Evolutionary conservation across 2,329 filamentous ascomycete species (phyloP).

Genomic region (Hypoxylon sp.): DNA sequence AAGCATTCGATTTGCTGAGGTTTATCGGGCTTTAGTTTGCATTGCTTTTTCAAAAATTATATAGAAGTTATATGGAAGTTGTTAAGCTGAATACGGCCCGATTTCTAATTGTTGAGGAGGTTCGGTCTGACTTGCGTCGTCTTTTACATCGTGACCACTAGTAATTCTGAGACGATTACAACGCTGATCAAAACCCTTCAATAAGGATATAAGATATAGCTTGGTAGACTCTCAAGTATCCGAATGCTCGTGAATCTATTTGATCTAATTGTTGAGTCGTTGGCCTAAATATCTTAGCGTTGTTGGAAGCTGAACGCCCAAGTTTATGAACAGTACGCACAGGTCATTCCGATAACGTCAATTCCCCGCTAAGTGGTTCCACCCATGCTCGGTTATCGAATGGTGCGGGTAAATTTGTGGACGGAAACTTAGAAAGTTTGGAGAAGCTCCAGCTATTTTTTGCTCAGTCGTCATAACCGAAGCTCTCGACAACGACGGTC

Average conservation of each 20-base stretch:
- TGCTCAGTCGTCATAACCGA: slow-evolving; percentile 35
- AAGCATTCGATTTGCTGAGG: slow-evolving; percentile 23
- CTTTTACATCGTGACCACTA: not conserved
- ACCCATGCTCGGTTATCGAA: slow-evolving; percentile 20
- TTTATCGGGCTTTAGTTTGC: slow-evolving; percentile 9
- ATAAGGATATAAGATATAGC: not conserved
- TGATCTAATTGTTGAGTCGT: not conserved
- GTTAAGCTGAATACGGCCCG: not conserved
- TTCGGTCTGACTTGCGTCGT: not conserved
- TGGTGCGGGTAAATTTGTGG: slow-evolving; percentile 5
- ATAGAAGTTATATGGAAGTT: slow-evolving; percentile 5
- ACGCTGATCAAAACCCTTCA: too few species aligned
- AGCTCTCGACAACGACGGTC: slow-evolving; percentile 22
- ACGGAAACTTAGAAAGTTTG: slow-evolving; percentile 9
- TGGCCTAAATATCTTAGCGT: not conserved
- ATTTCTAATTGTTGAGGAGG: not conserved
- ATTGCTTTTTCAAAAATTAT: slow-evolving; percentile 3
- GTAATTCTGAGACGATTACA: not conserved
- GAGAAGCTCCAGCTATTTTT: slow-evolving; percentile 29
- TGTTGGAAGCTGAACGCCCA: not conserved
- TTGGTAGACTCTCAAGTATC: not conserved
- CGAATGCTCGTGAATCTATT: not conserved
- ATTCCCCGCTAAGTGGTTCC: not conserved
- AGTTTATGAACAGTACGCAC: not conserved
- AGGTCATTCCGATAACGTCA: slow-evolving; percentile 8